These are phyloP conservation scores for Aspergillus unguis DNA, from an alignment of 2,329 filamentous ascomycete species.

Conservation along the genomic window DNA sequence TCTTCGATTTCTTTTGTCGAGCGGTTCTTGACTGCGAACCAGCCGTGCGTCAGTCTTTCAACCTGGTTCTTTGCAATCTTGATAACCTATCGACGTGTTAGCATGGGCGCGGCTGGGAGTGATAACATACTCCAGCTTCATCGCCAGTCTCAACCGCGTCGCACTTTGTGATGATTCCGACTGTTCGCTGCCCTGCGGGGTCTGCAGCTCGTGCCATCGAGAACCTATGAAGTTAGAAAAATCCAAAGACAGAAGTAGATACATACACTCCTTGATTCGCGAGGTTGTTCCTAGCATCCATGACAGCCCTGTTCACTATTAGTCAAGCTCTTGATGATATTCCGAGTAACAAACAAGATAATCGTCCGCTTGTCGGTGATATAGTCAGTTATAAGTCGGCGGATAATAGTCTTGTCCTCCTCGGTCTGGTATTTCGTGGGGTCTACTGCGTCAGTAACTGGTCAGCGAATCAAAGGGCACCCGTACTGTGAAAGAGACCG, in stretches of 20 bases:
- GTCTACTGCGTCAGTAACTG: constrained; percentile 15
- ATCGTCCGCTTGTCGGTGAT: constrained; percentile 55
- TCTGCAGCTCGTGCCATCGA: constrained; percentile 42
- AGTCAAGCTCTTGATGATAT: neutral
- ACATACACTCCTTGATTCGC: constrained; percentile 55
- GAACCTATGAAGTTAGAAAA: constrained; percentile 24
- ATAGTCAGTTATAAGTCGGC: constrained; percentile 48
- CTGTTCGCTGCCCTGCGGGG: constrained; percentile 29
- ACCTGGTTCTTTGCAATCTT: constrained; percentile 15
- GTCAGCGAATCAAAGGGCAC: neutral
- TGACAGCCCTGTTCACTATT: constrained; percentile 10
- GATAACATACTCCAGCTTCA: constrained; percentile 16
- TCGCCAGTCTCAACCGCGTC: constrained; percentile 30
- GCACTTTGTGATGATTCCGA: constrained; percentile 40
- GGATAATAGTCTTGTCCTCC: constrained; percentile 54
- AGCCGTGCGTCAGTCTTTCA: constrained; percentile 23
- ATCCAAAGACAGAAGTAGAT: too few species aligned
- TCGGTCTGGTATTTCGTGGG: constrained; percentile 53
- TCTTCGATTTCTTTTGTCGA: constrained; percentile 24
- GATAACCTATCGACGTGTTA: constrained; percentile 11
- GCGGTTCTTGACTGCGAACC: constrained; percentile 27
- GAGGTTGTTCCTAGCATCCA: constrained; percentile 45
- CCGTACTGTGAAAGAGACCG: constrained; percentile 38
- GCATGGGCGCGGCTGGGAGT: neutral
- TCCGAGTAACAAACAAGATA: constrained; percentile 45